These are phyloP conservation scores for Edaphochlamys debaryana DNA, from an alignment of 139 green algal genomes.

Conservation along the genomic window DNA sequence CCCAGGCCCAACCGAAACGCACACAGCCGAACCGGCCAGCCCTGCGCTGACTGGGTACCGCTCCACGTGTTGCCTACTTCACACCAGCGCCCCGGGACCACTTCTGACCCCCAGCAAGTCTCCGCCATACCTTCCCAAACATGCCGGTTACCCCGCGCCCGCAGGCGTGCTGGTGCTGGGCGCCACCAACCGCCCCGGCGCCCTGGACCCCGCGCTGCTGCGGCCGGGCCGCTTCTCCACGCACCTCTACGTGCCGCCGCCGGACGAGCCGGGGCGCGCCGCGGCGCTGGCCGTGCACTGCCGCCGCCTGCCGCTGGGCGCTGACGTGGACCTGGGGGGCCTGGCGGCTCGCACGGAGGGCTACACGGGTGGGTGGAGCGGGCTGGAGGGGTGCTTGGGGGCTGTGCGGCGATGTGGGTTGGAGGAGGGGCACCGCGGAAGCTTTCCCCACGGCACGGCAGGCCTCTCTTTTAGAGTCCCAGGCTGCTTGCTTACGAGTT, in stretches of 20 bases:
- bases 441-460: too few relatives aligned
- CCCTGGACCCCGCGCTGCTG: slow-evolving; percentile 83
- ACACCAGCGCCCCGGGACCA: too few relatives aligned
- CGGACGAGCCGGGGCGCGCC: slow-evolving; percentile 75
- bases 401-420: not conserved
- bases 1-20: too few relatives aligned
- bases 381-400: not conserved
- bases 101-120: too few relatives aligned
- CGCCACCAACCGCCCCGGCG: slow-evolving; percentile 83
- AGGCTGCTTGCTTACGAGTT: too few relatives aligned
- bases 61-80: too few relatives aligned
- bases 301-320: slow-evolving; percentile 70
- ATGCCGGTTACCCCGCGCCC: not conserved
- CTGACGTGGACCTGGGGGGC: slow-evolving; percentile 77
- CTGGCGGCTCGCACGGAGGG: slow-evolving; percentile 60
- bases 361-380: slow-evolving; percentile 64
- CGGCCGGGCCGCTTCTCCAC: slow-evolving; percentile 86
- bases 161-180: slow-evolving; percentile 84
- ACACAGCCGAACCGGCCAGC: too few relatives aligned
- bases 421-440: not conserved
- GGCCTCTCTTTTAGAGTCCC: not conserved
- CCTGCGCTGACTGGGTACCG: too few relatives aligned
- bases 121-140: too few relatives aligned
- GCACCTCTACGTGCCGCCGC: slow-evolving; percentile 90
- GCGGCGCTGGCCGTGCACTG: slow-evolving; percentile 58